phyloP scores from a whole-genome alignment of 1,284 basidiomycete species.

The Fomitopsis schrenkii region DNA sequence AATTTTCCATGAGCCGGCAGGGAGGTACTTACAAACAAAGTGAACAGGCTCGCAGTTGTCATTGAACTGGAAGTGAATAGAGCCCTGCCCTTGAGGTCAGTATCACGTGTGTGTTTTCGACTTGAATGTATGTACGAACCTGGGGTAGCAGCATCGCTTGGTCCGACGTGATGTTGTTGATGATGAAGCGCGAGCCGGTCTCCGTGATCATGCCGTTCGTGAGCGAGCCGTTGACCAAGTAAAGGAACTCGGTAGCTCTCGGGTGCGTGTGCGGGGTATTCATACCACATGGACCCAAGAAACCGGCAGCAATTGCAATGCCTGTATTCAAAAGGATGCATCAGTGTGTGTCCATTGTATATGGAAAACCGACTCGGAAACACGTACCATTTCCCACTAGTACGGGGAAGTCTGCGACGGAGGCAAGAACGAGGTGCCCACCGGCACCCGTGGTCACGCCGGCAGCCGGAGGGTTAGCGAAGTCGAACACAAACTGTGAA shows the following conservation, averaged over 20 bases:
- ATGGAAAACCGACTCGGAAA: background rate
- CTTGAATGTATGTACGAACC: background rate
- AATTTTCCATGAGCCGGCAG: background rate
- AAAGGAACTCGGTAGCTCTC: slow-evolving; percentile 33
- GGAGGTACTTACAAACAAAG: slow-evolving; percentile 15
- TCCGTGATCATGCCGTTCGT: slow-evolving; percentile 31
- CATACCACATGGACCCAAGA: slow-evolving; percentile 30
- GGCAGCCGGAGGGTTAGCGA: background rate
- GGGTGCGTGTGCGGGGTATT: slow-evolving; percentile 37
- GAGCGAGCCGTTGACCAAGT: slow-evolving; percentile 30
- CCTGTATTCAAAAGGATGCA: slow-evolving; percentile 4
- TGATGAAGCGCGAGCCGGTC: slow-evolving; percentile 31
- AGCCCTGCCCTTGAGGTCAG: slow-evolving; percentile 16
- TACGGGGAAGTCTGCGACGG: slow-evolving; percentile 25
- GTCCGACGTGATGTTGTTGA: slow-evolving; percentile 28
- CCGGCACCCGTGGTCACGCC: slow-evolving; percentile 14
- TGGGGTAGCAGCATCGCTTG: slow-evolving; percentile 30
- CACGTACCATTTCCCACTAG: slow-evolving; percentile 19
- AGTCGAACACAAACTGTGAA: background rate
- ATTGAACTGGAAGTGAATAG: slow-evolving; percentile 34
- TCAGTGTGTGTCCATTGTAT: background rate
- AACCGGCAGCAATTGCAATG: slow-evolving; percentile 24
- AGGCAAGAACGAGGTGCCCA: slow-evolving; percentile 21
- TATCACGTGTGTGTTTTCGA: background rate
- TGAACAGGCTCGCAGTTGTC: slow-evolving; percentile 20